phyloP scores from a whole-genome alignment of 1,139 yeast species.

The Zygoascus meyerae region DNA sequence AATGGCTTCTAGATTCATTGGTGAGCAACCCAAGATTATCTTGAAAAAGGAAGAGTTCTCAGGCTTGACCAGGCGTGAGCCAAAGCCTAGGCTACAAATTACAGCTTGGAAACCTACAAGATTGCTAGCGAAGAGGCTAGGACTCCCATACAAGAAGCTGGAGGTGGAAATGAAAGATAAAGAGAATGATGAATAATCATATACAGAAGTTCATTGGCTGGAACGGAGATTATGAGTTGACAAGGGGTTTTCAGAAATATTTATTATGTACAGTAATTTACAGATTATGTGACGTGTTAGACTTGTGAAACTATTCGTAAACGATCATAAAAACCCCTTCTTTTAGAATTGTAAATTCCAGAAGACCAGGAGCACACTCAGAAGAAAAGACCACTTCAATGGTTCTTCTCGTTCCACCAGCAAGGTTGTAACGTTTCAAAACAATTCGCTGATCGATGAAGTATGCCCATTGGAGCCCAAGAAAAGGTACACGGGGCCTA shows the following conservation, averaged over 20 bases:
- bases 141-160: constrained; percentile 14
- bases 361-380: constrained; percentile 15
- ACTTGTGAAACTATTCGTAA: background rate
- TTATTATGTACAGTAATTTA: too few relatives aligned
- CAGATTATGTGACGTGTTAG: too few relatives aligned
- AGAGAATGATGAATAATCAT: background rate
- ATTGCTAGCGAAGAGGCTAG: constrained; percentile 29
- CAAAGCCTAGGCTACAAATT: background rate
- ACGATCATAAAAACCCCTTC: constrained; percentile 8
- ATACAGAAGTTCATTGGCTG: too few relatives aligned
- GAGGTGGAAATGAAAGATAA: constrained; percentile 7
- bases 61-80: background rate
- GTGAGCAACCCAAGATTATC: constrained; percentile 2
- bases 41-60: background rate
- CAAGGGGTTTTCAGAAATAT: too few relatives aligned
- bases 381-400: constrained; percentile 39
- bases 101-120: constrained; percentile 23
- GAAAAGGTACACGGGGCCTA: constrained; percentile 34
- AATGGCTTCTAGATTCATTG: constrained; percentile 25
- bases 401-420: constrained; percentile 26
- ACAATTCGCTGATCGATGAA: constrained; percentile 38
- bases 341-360: constrained; percentile 7
- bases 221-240: too few relatives aligned
- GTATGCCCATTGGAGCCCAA: constrained; percentile 43
- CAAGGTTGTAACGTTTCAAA: constrained; percentile 30